Evolutionary conservation across 176 grass and related monocot species (phyloP).

Genomic region (Thalia dealbata): DNA sequence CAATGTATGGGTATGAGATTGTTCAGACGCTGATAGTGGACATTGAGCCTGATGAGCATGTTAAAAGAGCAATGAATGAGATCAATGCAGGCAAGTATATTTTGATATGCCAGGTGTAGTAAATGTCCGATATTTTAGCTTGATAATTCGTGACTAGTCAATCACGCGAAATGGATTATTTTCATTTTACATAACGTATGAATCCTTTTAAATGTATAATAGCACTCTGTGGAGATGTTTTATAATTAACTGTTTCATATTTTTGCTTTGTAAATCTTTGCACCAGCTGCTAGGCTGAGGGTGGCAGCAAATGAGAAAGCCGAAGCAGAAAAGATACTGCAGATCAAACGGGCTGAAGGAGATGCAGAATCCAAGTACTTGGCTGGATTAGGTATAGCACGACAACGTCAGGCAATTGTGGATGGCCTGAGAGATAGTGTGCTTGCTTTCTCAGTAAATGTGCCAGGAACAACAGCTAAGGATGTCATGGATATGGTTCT

Average conservation of each 20-base stretch:
- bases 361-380: constrained; percentile 9
- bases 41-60: constrained; percentile 4
- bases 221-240: neutral
- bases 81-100: constrained; percentile 4
- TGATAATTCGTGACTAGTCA: neutral
- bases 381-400: constrained; percentile 5
- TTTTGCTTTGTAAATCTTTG: neutral
- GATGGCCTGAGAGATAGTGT: constrained; percentile 8
- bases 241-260: neutral
- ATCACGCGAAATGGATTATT: neutral
- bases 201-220: neutral
- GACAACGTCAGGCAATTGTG: constrained; percentile 6
- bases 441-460: constrained; percentile 8
- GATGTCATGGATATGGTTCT: constrained; percentile 14
- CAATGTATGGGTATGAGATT: constrained; percentile 5
- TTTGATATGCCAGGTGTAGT: neutral
- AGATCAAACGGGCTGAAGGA: constrained; percentile 9
- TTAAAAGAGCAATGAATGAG: constrained; percentile 10
- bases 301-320: constrained; percentile 5
- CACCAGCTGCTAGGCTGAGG: neutral
- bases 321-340: constrained; percentile 10
- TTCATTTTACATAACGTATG: neutral
- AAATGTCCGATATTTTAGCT: neutral
- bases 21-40: constrained; percentile 6
- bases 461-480: constrained; percentile 4